A percentile compares a stretch with the other conserved stretches of the same genome.
These are phyloP conservation scores for Alectoria sarmentosa DNA, from an alignment of 495 filamentous ascomycete genomes.

Conservation along the genomic window DNA sequence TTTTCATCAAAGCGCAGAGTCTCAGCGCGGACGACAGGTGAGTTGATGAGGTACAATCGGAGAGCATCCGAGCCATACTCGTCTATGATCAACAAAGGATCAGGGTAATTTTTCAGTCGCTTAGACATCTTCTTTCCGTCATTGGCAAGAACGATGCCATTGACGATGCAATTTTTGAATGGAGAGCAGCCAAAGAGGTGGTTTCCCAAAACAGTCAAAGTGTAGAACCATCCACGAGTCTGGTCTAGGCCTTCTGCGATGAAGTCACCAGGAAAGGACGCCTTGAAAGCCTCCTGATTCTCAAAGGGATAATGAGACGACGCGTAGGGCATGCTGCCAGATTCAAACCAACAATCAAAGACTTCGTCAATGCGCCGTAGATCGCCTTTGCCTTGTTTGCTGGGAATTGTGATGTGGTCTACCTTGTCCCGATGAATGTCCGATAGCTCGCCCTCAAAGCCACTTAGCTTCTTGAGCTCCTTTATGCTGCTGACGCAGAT, in stretches of 20 bases:
- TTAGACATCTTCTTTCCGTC: constrained; percentile 99
- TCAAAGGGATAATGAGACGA: constrained; percentile 93
- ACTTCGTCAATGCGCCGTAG: constrained; percentile 82
- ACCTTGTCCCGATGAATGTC: constrained; percentile 95
- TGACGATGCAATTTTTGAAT: constrained; percentile 96
- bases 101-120: constrained; percentile 94
- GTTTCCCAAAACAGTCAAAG: constrained; percentile 79
- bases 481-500: constrained; percentile 81
- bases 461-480: constrained; percentile 82
- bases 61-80: constrained; percentile 92
- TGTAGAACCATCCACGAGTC: constrained; percentile 98
- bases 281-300: constrained; percentile 74
- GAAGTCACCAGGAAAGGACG: constrained; percentile 88
- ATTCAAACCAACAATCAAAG: constrained; percentile 97
- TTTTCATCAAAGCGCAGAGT: constrained; percentile 85
- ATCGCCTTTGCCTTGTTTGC: constrained; percentile 78
- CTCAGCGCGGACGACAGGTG: constrained; percentile 90
- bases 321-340: constrained; percentile 94
- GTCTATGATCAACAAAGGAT: constrained; percentile 75
- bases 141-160: constrained; percentile 90
- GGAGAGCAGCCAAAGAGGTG: constrained; percentile 84
- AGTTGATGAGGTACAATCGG: constrained; percentile 93
- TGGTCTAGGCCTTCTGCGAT: constrained; percentile 95
- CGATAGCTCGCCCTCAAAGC: constrained; percentile 74
- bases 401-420: constrained; percentile 93